These are phyloP conservation scores for Danielia reshetovae DNA, from an alignment of 805 yeast species.

Conservation along the genomic window DNA sequence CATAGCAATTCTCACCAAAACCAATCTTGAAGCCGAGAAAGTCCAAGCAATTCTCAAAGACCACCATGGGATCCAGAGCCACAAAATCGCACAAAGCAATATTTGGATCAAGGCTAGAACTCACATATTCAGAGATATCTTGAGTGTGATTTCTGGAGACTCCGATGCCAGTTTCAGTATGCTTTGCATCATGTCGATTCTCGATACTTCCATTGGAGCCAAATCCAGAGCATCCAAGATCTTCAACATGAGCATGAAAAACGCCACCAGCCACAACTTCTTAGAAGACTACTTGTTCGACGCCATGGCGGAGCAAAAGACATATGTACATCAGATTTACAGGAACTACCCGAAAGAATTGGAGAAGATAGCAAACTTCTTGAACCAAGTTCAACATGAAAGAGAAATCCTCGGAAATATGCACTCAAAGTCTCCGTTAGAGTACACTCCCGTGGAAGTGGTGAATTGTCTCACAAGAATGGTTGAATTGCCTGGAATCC, in stretches of 20 bases:
- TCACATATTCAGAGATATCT: slow-evolving; percentile 11
- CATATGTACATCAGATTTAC: slow-evolving; percentile 5
- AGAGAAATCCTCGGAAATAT: slow-evolving; percentile 5
- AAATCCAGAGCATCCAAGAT: slow-evolving; percentile 24
- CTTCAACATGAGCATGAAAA: slow-evolving; percentile 18
- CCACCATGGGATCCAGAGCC: slow-evolving; percentile 9
- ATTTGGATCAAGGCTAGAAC: slow-evolving; percentile 12
- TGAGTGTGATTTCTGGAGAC: slow-evolving; percentile 20
- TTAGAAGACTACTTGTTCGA: slow-evolving; percentile 11
- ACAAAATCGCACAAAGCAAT: slow-evolving; percentile 13
- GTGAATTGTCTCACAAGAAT: slow-evolving; percentile 9
- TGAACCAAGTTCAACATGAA: slow-evolving; percentile 13
- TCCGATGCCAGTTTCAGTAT: slow-evolving; percentile 31
- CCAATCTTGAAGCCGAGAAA: slow-evolving; percentile 11
- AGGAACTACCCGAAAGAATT: slow-evolving; percentile 8
- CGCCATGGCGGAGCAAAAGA: slow-evolving; percentile 3
- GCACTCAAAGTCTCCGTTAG: slow-evolving; percentile 4
- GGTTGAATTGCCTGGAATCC: slow-evolving; percentile 7
- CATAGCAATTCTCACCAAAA: slow-evolving; percentile 15
- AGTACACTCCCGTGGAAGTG: slow-evolving; percentile 12
- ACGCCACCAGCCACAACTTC: slow-evolving; percentile 4
- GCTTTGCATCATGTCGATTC: slow-evolving; percentile 21
- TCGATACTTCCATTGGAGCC: slow-evolving; percentile 24
- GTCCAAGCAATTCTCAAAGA: slow-evolving; percentile 10
- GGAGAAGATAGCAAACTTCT: slow-evolving; percentile 7